Evolutionary conservation across 352 stramenopile genomes (phyloP).

Genomic region (Phytopythium kandeliae): DNA sequence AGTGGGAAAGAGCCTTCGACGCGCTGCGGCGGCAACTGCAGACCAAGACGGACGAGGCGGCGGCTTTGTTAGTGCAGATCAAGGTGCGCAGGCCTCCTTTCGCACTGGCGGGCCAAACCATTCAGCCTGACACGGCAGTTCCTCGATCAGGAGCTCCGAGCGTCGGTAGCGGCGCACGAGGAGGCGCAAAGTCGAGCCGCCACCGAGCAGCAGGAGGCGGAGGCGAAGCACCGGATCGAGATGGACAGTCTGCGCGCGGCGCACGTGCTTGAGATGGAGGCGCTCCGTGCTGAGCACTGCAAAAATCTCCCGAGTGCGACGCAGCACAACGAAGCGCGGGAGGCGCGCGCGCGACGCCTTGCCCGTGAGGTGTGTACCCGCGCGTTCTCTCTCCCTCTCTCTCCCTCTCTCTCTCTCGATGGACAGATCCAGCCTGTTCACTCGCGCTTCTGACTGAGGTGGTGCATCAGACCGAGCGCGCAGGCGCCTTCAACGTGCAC

Average conservation of each 20-base stretch:
- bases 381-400: too few species aligned
- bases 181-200: constrained; percentile 33
- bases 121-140: neutral
- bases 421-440: too few species aligned
- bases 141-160: constrained; percentile 29
- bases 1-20: constrained; percentile 71
- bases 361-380: constrained; percentile 2
- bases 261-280: constrained; percentile 42
- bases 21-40: constrained; percentile 41
- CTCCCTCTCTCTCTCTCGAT: neutral
- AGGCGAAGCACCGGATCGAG: constrained; percentile 32
- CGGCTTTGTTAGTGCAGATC: constrained; percentile 29
- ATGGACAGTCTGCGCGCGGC: constrained; percentile 36
- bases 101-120: neutral
- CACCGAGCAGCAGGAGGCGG: constrained; percentile 20
- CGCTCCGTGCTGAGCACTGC: constrained; percentile 39
- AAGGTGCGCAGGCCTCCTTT: constrained; percentile 18
- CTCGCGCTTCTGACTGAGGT: neutral
- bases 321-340: constrained; percentile 39
- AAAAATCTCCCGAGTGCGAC: constrained; percentile 40
- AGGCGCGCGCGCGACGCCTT: constrained; percentile 22
- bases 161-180: constrained; percentile 30
- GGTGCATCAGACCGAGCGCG: constrained; percentile 1
- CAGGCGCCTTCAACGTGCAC: constrained; percentile 25
- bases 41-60: constrained; percentile 21